Base-by-base conservation (phyloP, 1,139 yeast genomes). In the Yamadazyma diospyri region DNA sequence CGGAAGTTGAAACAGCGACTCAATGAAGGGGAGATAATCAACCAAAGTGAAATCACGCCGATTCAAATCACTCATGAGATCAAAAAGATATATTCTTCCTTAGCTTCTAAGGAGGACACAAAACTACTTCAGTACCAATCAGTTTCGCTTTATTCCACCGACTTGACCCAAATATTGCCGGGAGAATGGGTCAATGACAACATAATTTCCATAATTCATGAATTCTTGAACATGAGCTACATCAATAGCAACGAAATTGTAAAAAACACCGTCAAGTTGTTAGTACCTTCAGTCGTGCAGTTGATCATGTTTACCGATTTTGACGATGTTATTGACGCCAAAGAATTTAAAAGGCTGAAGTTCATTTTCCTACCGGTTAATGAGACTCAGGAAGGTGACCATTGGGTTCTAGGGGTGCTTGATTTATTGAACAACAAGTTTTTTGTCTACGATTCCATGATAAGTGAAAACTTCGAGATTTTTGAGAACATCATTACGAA, bases 141-240 rank as follows among this genome's bases (percentile, higher is more conserved):
- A 18, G 53, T 67, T 24, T 68, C 72, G 13, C 40, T 67, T 13
- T 68, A 67, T 43, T 49, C 53, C 26, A 57, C 66, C 0, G 74
- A 68, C 41, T 38, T 63, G 24, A 57, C 55, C 20, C 66, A 57
- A 36, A 43, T 67, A 1, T 38, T 64, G 17, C 72, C 73, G 0
- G 83, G 75, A 19, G 82, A 80, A 48, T 83, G 94, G 94, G 58
- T 84, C 20, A 80, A 78, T 46, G 94, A 83, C 48, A 81, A 80
- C 47, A 76, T 80, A 42, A 71, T 84, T 23, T 64, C 84, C 1
- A 73, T 82, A 38, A 56, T 80, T 16, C 82, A 69, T 52, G 88
- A 81, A 50, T 65, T 72, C 41, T 55, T 84, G 28, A 42, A 32
- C 24, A 53, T 45, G 33, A 39, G 28, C 22, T 32, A 38, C 18